phyloP scores from a whole-genome alignment of 2,329 filamentous ascomycete species.

The Plectosphaerella cucumerina region DNA sequence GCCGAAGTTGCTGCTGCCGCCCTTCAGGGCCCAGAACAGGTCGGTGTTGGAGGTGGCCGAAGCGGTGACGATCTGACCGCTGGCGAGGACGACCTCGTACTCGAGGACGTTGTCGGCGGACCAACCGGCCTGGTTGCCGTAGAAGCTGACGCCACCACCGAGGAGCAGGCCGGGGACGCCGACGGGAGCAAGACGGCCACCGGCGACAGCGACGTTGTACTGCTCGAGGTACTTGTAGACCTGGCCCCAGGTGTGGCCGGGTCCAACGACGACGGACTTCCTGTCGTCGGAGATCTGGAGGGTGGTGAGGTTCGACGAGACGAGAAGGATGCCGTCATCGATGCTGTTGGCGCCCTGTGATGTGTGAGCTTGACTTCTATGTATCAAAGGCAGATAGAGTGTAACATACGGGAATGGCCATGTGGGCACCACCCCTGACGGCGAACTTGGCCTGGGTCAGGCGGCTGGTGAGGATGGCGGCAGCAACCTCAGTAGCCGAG shows the following conservation, averaged over 20 bases:
- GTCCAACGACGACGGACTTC: slow-evolving; percentile 18
- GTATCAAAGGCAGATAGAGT: slow-evolving; percentile 11
- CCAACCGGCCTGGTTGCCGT: slow-evolving; percentile 21
- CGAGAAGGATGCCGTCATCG: slow-evolving; percentile 26
- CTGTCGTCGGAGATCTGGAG: slow-evolving; percentile 22
- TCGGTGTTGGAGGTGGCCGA: slow-evolving; percentile 29
- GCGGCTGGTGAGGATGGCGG: slow-evolving; percentile 17
- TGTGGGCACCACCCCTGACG: slow-evolving; percentile 28
- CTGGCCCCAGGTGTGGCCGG: slow-evolving; percentile 22
- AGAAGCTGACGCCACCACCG: slow-evolving; percentile 28
- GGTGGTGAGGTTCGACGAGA: slow-evolving; percentile 27
- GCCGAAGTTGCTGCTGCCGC: slow-evolving; percentile 22
- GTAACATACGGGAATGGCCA: slow-evolving; percentile 16
- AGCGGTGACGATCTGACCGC: slow-evolving; percentile 33
- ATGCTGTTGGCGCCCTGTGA: slow-evolving; percentile 18
- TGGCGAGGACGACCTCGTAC: slow-evolving; percentile 37
- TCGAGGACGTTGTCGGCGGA: slow-evolving; percentile 21
- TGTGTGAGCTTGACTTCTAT: neutral
- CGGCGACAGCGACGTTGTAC: slow-evolving; percentile 17
- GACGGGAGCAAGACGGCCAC: slow-evolving; percentile 21
- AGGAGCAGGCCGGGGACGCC: slow-evolving; percentile 23
- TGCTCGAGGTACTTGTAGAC: slow-evolving; percentile 22
- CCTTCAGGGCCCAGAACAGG: slow-evolving; percentile 39
- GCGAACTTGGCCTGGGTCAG: slow-evolving; percentile 23
- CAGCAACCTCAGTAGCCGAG: slow-evolving; percentile 19